Evolutionary conservation across 441 rosid species (phyloP).

Genomic region (Arabidopsis lyrata): DNA sequence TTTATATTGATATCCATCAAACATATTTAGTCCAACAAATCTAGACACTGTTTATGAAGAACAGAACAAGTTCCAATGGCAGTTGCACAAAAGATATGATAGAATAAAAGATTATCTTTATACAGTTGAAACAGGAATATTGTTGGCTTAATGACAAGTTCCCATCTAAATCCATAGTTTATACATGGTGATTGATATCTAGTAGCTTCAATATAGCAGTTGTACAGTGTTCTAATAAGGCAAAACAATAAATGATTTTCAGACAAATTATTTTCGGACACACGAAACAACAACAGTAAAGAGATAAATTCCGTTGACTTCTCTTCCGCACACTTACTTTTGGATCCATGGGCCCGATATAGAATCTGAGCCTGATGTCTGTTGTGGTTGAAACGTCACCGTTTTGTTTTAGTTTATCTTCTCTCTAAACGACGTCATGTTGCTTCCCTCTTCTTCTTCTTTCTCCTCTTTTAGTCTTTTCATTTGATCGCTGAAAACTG

Average conservation of each 20-base stretch:
- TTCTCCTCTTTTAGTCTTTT: constrained; percentile 29
- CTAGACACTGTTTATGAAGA: background rate
- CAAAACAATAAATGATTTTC: background rate
- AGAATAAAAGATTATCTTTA: too few relatives aligned
- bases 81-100: too few relatives aligned
- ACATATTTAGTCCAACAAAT: background rate
- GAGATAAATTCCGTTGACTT: constrained; percentile 34
- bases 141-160: background rate
- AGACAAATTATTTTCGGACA: background rate
- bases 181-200: background rate
- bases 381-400: constrained; percentile 34
- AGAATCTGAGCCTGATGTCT: constrained; percentile 8
- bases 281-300: background rate
- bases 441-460: constrained; percentile 4
- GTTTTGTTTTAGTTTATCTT: background rate
- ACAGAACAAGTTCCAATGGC: background rate
- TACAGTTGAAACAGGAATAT: too few relatives aligned
- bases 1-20: background rate
- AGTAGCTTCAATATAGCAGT: background rate
- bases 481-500: constrained; percentile 21
- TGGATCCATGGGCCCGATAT: constrained; percentile 26
- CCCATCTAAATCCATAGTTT: background rate
- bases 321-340: constrained; percentile 5
- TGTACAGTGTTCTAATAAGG: background rate
- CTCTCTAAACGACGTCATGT: constrained; percentile 27